These are phyloP conservation scores for Fusarium metavorans DNA, from an alignment of 2,329 filamentous ascomycete genomes.

Conservation along the genomic window DNA sequence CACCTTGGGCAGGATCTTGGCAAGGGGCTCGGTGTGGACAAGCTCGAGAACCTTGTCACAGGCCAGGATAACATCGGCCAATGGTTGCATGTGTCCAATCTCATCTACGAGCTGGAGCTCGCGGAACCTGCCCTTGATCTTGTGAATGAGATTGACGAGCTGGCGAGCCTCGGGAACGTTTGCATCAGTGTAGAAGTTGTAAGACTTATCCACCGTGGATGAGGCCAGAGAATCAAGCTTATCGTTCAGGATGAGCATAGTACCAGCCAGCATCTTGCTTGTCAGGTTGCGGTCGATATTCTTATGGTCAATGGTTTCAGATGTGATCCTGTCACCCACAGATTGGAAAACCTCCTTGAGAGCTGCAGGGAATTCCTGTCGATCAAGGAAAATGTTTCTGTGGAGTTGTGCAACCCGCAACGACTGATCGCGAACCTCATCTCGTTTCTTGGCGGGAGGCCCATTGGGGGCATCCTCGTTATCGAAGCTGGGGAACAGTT, in stretches of 20 bases:
- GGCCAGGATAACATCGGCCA: constrained; percentile 80
- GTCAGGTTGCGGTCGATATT: constrained; percentile 55
- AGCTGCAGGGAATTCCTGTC: constrained; percentile 54
- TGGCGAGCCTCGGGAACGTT: constrained; percentile 82
- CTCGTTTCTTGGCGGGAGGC: constrained; percentile 47
- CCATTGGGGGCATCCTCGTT: constrained; percentile 59
- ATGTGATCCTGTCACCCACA: constrained; percentile 54
- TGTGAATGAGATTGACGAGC: constrained; percentile 76
- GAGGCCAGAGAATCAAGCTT: constrained; percentile 61
- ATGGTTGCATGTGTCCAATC: constrained; percentile 78
- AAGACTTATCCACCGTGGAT: constrained; percentile 57
- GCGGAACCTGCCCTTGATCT: constrained; percentile 78
- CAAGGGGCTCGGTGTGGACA: constrained; percentile 83
- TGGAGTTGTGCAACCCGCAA: constrained; percentile 73
- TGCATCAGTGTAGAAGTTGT: constrained; percentile 91
- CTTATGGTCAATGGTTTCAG: constrained; percentile 44
- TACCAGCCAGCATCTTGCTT: constrained; percentile 71
- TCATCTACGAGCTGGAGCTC: constrained; percentile 76
- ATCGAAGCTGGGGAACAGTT: constrained; percentile 85
- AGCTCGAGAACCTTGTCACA: constrained; percentile 83
- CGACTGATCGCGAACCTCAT: constrained; percentile 66
- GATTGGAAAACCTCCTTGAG: constrained; percentile 60
- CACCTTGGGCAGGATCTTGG: constrained; percentile 84
- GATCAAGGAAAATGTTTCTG: constrained; percentile 61
- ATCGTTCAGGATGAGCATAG: constrained; percentile 74